Evolutionary conservation across 164 flowering plant species (phyloP), one percentile per base, ranked within the genome.

Genomic region (Cinnamomum chago): DNA sequence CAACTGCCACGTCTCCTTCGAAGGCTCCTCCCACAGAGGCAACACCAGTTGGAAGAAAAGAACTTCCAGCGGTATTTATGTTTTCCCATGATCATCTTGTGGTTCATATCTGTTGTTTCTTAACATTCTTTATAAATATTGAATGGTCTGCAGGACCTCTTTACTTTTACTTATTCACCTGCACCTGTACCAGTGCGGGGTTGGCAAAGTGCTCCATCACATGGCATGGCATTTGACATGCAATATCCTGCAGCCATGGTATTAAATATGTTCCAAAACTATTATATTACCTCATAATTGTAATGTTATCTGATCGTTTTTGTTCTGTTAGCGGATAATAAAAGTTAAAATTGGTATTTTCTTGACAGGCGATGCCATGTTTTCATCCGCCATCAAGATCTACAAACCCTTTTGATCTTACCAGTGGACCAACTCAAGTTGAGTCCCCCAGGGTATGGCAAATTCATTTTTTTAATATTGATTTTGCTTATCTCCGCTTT

Each of bases 381-480:
- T 82, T 76, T 78, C 79, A 82, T 12, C 90, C 83, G 73, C 40
- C 81, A 70, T 70, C 88, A 65, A 89, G 78, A 76, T 86, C 97
- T 22, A 52, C 87, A 62, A 95, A 95, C 72, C 99, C 99, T 35
- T 95, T 95, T 77, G 98, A 93, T 84, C 65, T 89, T 58, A 79
- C 62, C 72, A 79, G 64, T 81, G 94, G 87, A 75, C 77, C 86
- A 69, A 69, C 84, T 68, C 76, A 82, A 28, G 84, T 55, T 78
- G 94, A 82, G 76, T 84, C 88, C 64, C 81, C 86, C 70, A 69
- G 77, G 74, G 97, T 94, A 88, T 33, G 87, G 47, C 47, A 13
- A 20, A 35, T 27, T 52, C 1, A 70, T 70, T 60, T 51, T 68
- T 50, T 62, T 28, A 1, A 18, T 20, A n/a, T 33, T 0, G 2